These are phyloP conservation scores for Aspergillus transmontanensis DNA, from an alignment of 2,329 filamentous ascomycete genomes.

Conservation along the genomic window DNA sequence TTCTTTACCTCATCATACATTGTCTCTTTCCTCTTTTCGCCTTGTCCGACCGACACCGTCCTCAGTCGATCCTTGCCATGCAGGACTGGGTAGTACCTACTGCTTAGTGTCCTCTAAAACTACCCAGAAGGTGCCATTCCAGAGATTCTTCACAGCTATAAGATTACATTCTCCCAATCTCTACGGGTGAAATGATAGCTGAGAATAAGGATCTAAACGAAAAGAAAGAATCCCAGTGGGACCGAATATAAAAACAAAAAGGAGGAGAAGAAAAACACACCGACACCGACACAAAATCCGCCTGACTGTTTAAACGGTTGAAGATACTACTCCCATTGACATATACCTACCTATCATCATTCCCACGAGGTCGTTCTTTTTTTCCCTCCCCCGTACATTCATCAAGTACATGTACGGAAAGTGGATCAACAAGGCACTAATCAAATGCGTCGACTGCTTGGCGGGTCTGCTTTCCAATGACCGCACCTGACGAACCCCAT, in stretches of 20 bases:
- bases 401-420: neutral
- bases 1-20: neutral
- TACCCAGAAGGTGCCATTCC: neutral
- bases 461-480: neutral
- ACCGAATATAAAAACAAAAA: neutral
- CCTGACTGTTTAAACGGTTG: neutral
- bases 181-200: neutral
- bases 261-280: neutral
- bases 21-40: neutral
- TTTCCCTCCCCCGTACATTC: neutral
- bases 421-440: neutral
- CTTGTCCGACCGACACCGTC: neutral
- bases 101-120: neutral
- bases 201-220: neutral
- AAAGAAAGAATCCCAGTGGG: neutral
- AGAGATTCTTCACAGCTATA: neutral
- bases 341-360: neutral
- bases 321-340: neutral
- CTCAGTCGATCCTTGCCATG: neutral
- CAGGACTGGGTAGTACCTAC: neutral
- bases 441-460: slow-evolving; percentile 2
- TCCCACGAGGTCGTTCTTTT: neutral
- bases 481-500: slow-evolving; percentile 14
- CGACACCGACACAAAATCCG: neutral
- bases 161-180: neutral